A percentile compares a stretch with the other conserved stretches of the same genome.
Conservation (phyloP, 2,329 filamentous ascomycete genomes). For the Penicillium psychrosexuale region DNA sequence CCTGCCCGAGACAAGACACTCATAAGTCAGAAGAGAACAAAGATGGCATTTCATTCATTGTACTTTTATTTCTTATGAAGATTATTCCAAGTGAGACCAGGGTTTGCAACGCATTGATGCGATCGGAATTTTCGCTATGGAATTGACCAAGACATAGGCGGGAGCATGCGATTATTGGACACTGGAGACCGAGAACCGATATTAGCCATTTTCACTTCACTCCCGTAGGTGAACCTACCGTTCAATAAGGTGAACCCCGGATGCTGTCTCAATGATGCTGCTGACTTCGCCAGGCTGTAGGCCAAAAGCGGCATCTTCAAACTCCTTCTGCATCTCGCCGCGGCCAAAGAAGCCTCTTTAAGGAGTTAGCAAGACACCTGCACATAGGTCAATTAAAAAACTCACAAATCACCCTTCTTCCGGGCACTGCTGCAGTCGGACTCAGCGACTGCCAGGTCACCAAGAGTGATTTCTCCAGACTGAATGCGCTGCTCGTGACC, state of each 20-base stretch:
- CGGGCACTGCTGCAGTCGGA: constrained; percentile 94
- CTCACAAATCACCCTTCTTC: constrained; percentile 83
- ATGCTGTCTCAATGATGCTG: constrained; percentile 83
- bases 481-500: constrained; percentile 74
- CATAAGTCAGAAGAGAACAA: neutral
- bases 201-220: constrained; percentile 1
- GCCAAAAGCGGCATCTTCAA: constrained; percentile 93
- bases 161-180: neutral
- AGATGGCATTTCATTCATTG: constrained; percentile 1
- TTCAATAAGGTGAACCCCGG: constrained; percentile 92
- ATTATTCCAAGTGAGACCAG: neutral
- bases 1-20: neutral
- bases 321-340: constrained; percentile 98
- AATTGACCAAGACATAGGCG: neutral
- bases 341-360: constrained; percentile 80
- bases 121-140: neutral
- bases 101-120: neutral
- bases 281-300: constrained; percentile 84
- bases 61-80: neutral
- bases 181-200: neutral
- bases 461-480: constrained; percentile 65
- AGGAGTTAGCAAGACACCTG: neutral
- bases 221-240: constrained; percentile 57
- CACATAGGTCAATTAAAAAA: constrained; percentile 17
- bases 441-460: constrained; percentile 81